Conservation (phyloP, 2,329 filamentous ascomycete genomes). For the Penicillium verrucosum region DNA sequence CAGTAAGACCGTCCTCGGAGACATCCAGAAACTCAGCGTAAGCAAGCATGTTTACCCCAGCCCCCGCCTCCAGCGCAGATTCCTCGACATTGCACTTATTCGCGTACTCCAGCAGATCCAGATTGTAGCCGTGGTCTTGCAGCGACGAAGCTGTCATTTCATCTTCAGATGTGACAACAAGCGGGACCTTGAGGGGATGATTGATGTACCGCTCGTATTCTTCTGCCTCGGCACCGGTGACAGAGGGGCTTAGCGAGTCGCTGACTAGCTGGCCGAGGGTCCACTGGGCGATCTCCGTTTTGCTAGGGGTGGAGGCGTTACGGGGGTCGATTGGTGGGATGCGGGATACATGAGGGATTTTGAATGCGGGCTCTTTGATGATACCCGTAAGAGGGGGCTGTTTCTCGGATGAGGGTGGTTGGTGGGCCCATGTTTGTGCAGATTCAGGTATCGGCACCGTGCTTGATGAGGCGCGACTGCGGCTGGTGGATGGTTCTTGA, state of each 20-base stretch:
- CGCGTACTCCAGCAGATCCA: constrained; percentile 78
- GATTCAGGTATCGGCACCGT: constrained; percentile 18
- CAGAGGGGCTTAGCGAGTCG: constrained; percentile 79
- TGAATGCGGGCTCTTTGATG: constrained; percentile 52
- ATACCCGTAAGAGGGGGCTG: constrained; percentile 46
- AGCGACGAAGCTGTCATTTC: constrained; percentile 35
- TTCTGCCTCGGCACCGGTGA: constrained; percentile 70
- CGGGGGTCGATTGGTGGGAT: constrained; percentile 23
- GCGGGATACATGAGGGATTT: constrained; percentile 22
- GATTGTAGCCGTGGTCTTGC: constrained; percentile 42
- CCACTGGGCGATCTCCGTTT: constrained; percentile 74
- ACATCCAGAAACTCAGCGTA: constrained; percentile 76
- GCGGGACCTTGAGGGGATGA: constrained; percentile 82
- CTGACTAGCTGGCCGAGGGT: constrained; percentile 82
- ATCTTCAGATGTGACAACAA: constrained; percentile 52
- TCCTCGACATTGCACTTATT: constrained; percentile 64
- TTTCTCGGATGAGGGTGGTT: constrained; percentile 35
- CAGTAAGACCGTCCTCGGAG: constrained; percentile 78
- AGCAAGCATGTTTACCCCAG: constrained; percentile 65
- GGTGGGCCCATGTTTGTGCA: constrained; percentile 30
- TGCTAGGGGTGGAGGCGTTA: constrained; percentile 68
- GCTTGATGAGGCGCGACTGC: constrained; percentile 37
- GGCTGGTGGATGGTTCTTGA: constrained; percentile 56
- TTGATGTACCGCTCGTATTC: constrained; percentile 88
- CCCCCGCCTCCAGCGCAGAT: constrained; percentile 39